phyloP scores from a whole-genome alignment of 2,329 filamentous ascomycete species.

The Aspergillus flavus region DNA sequence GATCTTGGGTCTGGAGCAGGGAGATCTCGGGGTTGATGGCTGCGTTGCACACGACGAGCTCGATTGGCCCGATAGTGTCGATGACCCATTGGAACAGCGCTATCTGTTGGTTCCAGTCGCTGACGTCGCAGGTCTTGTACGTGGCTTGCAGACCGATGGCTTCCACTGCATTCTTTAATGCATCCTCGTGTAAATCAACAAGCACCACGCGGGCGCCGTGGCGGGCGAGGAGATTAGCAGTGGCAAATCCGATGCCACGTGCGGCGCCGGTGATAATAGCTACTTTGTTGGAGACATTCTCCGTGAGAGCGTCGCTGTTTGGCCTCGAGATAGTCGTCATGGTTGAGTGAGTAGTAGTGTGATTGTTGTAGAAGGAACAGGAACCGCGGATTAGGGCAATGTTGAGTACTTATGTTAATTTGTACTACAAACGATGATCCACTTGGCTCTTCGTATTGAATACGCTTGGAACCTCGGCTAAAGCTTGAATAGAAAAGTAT shows the following conservation, averaged over 20 bases:
- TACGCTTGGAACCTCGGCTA: not conserved
- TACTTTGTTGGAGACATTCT: conserved; percentile 8
- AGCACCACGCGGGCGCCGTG: conserved; percentile 25
- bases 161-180: conserved; percentile 16
- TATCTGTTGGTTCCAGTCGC: conserved; percentile 22
- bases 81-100: conserved; percentile 17
- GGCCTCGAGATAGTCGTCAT: not conserved
- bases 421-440: not conserved
- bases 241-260: conserved; percentile 23
- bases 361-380: not conserved
- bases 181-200: conserved; percentile 19
- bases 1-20: conserved; percentile 12
- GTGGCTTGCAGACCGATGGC: conserved; percentile 13
- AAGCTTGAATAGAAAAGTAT: not conserved
- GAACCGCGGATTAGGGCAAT: not conserved
- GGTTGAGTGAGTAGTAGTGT: not conserved
- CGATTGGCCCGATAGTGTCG: conserved; percentile 14
- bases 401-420: not conserved
- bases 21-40: conserved; percentile 23
- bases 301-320: not conserved
- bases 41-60: conserved; percentile 22
- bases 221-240: conserved; percentile 18
- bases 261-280: conserved; percentile 26
- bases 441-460: not conserved
- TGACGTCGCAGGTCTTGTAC: conserved; percentile 22